Evolutionary conservation across 2,329 filamentous ascomycete species (phyloP).

Genomic region (Cladorrhinum sp.): DNA sequence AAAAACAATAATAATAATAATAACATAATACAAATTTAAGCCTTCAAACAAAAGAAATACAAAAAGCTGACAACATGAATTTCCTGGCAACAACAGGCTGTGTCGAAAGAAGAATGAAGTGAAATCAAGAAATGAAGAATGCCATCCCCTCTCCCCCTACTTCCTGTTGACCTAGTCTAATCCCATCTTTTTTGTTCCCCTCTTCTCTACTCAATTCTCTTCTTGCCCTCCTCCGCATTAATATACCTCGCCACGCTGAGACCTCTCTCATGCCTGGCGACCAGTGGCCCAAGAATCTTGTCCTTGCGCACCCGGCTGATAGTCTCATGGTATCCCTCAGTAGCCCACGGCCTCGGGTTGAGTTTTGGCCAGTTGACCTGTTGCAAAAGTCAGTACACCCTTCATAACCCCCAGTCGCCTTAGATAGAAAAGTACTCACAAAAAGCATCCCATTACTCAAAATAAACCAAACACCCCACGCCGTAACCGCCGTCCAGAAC

Average conservation of each 20-base stretch:
- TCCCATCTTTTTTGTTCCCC: conserved; percentile 9
- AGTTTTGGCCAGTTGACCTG: conserved; percentile 98
- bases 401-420: neutral
- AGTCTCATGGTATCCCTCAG: conserved; percentile 85
- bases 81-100: no score
- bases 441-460: conserved; percentile 85
- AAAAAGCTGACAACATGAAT: no score
- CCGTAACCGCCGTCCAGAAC: conserved; percentile 69
- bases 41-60: no score
- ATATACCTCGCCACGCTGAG: conserved; percentile 78
- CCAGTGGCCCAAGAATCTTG: conserved; percentile 71
- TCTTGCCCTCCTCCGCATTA: conserved; percentile 95
- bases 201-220: conserved; percentile 95
- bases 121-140: neutral
- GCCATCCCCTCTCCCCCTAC: no score
- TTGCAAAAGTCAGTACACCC: neutral
- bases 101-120: no score
- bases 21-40: no score
- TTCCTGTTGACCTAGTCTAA: neutral
- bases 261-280: conserved; percentile 74
- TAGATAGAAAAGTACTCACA: conserved; percentile 59
- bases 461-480: conserved; percentile 75
- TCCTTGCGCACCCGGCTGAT: conserved; percentile 80
- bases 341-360: conserved; percentile 80
- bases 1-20: no score